Base-by-base conservation (phyloP, 805 yeast species). In the Vanderwaltozyma verrucispora region DNA sequence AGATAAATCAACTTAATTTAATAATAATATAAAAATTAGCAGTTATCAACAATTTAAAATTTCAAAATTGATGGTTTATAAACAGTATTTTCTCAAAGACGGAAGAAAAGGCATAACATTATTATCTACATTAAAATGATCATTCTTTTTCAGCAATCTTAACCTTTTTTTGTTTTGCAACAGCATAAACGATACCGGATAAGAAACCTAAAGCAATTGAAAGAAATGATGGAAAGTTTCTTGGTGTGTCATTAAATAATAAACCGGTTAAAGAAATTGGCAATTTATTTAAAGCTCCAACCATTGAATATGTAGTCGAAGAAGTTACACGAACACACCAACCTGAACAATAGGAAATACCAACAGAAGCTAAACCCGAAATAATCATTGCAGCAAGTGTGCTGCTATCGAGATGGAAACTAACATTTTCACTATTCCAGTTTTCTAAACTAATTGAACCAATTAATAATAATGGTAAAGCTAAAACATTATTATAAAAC, bases 311-410 rank as follows among this genome's bases (percentile, higher is more conserved):
- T 36, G 96, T 88, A 39, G 96, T 88, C 21, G 95, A 84, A 18
- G 95, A 84, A 29, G 96, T 88, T 46, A 87, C 95, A 67, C 96
- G 82, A 45, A 88, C 92, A 74, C 96, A 88, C 96, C 96, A 88
- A 42, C 95, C 96, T 13, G 96, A 85, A 63, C 95, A 84, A 74
- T 88, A 88, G 30, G 96, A 86, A 60, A 88, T 87, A 65, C 92
- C 95, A 36, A 88, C 92, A 20, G 95, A 78, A 30, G 92, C 77
- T 46, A 82, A 74, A 61, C 96, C 96, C 28, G 95, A 82, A 57
- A 86, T 72, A 44, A 88, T 53, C 94, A 88, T 87, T 30, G 75
- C 56, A 48, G 85, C 69, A 39, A 83, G 72, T 32, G 84, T 69
- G 43, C 65, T 59, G 62, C 87, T 74, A 51, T 71, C 67, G 77